phyloP scores from a whole-genome alignment of 257 asterid species.

The Euphrasia confusa region DNA sequence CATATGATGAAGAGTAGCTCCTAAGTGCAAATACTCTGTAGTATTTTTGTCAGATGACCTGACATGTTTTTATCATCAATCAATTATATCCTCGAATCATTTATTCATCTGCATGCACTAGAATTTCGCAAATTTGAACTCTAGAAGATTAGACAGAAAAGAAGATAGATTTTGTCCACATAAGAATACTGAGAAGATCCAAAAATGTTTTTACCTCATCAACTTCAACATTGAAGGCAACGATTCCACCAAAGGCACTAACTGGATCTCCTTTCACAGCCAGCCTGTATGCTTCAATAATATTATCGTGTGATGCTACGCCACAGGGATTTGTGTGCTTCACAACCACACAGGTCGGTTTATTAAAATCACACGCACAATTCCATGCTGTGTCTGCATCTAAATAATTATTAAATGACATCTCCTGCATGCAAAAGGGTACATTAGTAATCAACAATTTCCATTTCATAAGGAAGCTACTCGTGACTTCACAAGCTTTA shows the following conservation, averaged over 20 bases:
- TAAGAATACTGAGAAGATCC: constrained; percentile 13
- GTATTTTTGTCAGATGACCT: no score
- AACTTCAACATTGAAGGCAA: constrained; percentile 93
- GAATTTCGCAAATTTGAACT: background rate
- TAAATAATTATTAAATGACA: constrained; percentile 88
- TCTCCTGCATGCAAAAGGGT: constrained; percentile 55
- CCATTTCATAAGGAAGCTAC: background rate
- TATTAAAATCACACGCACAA: constrained; percentile 82
- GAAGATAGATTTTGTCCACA: constrained; percentile 1
- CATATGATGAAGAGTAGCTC: no score
- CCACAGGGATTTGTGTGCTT: constrained; percentile 99
- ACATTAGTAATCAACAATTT: background rate
- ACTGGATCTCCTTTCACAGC: constrained; percentile 98
- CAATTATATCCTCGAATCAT: no score
- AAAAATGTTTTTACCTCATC: constrained; percentile 61
- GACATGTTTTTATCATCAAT: no score
- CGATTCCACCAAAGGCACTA: constrained; percentile 98
- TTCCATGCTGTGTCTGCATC: constrained; percentile 99
- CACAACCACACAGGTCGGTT: constrained; percentile 92
- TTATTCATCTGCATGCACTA: no score
- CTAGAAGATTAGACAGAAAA: background rate
- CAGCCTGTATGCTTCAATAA: constrained; percentile 82
- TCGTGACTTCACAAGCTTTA: background rate
- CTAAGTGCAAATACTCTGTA: no score
- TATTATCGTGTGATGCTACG: constrained; percentile 82